Evolutionary conservation across 345 rosid genomes (phyloP).

Genomic region (Gossypium longicalyx): DNA sequence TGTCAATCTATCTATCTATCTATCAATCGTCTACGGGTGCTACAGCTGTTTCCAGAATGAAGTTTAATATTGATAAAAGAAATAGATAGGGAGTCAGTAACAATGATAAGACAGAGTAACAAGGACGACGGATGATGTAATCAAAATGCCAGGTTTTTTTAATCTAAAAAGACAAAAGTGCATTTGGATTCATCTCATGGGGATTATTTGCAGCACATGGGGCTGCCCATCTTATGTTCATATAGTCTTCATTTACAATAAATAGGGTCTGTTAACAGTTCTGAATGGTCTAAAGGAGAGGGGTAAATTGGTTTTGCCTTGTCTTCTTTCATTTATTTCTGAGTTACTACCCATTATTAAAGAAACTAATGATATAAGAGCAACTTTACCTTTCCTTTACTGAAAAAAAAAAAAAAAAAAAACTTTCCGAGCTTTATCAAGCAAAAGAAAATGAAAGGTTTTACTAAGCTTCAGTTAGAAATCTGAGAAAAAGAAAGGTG

Average conservation of each 20-base stretch:
- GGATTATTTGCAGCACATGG: slow-evolving; percentile 19
- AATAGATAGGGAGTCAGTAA: neutral
- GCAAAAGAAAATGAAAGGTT: slow-evolving; percentile 10
- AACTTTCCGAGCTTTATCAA: slow-evolving; percentile 7
- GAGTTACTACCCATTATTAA: slow-evolving; percentile 3
- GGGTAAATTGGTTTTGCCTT: neutral
- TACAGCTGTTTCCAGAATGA: neutral
- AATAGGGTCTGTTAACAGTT: neutral
- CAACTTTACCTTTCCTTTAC: neutral
- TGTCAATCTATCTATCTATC: neutral
- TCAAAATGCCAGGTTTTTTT: slow-evolving; percentile 13
- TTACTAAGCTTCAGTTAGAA: slow-evolving; percentile 2
- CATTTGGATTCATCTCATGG: neutral
- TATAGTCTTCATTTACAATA: neutral
- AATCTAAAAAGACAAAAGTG: slow-evolving; percentile 15
- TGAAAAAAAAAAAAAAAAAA: slow-evolving; percentile 2
- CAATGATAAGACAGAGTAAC: slow-evolving; percentile 6
- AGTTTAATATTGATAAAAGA: neutral
- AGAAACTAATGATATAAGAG: neutral
- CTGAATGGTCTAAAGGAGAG: neutral
- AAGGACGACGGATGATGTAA: slow-evolving; percentile 14
- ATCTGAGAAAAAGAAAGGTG: slow-evolving; percentile 13
- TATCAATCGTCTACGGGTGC: neutral
- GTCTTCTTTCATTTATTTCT: slow-evolving; percentile 9
- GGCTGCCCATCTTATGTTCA: neutral